Base-by-base conservation (phyloP, 495 filamentous ascomycete genomes). In the Oidiodendron maius region DNA sequence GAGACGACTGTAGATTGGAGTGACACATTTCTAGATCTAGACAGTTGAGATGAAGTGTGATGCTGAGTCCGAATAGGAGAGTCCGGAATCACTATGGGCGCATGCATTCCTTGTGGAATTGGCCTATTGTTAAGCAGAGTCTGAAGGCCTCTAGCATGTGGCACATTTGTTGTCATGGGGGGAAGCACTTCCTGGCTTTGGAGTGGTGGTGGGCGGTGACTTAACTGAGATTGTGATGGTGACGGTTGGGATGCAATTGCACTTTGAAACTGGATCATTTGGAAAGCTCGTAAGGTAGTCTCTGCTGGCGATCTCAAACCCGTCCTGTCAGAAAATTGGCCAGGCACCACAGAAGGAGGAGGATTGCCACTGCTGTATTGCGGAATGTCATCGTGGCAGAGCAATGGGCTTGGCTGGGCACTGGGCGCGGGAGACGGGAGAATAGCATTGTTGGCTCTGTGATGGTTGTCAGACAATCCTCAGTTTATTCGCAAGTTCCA, bases 341-440 rank as follows among this genome's bases (percentile, higher is more conserved):
- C n/a, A n/a, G n/a, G n/a, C n/a, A n/a, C n/a, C n/a, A n/a, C n/a
- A n/a, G n/a, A n/a, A n/a, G 38, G 8, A 17, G 10, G 38, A 10
- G 20, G 38, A 40, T 12, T 21, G 3, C 22, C 20, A 21, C 8
- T 46, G 20, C 4, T 36, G 28, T 34, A 13, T 34, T 40, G 40
- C 37, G 11, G 22, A 13, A 23, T 30, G 15, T 49, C 51, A 44
- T 47, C 48, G 16, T 40, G 40, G 24, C 48, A 26, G 3, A 52
- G 11, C n/a, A 50, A 51, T 24, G 70, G 71, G 51, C 70, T 76
- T 16, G 66, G 66, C 41, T 77, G 77, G 50, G 78, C 71, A 58
- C 72, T 81, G 3, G 75, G 71, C 15, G 75, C 69, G 34, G 78
- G 77, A 12, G 79, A 80, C 1, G 71, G 78, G 35, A 79, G 66